Evolutionary conservation across 129 eudicot genomes (phyloP).

Genomic region (Logfia minima): DNA sequence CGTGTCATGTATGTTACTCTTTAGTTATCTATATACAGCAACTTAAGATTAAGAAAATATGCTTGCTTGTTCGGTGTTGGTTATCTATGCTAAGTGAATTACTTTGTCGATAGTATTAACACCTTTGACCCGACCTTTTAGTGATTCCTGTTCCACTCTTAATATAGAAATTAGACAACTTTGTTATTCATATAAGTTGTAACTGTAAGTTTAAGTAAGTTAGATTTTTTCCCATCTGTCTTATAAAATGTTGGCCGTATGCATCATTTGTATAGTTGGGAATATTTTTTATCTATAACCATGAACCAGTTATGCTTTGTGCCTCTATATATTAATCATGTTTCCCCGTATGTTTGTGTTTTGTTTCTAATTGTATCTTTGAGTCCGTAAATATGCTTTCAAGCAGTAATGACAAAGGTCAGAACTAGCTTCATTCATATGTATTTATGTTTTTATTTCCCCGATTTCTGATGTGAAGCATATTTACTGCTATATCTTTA

Average conservation of each 20-base stretch:
- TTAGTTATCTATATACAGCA: not conserved
- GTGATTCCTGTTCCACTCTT: not conserved
- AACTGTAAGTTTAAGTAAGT: slow-evolving; percentile 26
- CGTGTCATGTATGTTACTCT: not conserved
- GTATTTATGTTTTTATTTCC: not conserved
- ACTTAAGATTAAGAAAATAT: not conserved
- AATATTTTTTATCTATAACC: not conserved
- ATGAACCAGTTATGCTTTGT: not conserved
- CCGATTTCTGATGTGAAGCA: not conserved
- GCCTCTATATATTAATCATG: not conserved
- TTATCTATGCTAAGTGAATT: not conserved
- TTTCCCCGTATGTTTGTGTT: not conserved
- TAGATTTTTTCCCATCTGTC: not conserved
- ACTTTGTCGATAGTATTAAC: not conserved
- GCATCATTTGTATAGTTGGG: not conserved
- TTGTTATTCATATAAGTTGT: slow-evolving; percentile 5
- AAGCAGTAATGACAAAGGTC: not conserved
- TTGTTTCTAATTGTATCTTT: not conserved
- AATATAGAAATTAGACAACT: not conserved
- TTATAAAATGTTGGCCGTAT: not conserved
- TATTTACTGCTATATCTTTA: not conserved
- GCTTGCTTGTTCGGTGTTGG: not conserved
- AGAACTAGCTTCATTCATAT: not conserved
- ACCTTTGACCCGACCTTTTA: not conserved
- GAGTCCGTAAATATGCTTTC: not conserved